These are phyloP conservation scores for Lactarius tabidus DNA, from an alignment of 768 basidiomycete species.

Conservation along the genomic window DNA sequence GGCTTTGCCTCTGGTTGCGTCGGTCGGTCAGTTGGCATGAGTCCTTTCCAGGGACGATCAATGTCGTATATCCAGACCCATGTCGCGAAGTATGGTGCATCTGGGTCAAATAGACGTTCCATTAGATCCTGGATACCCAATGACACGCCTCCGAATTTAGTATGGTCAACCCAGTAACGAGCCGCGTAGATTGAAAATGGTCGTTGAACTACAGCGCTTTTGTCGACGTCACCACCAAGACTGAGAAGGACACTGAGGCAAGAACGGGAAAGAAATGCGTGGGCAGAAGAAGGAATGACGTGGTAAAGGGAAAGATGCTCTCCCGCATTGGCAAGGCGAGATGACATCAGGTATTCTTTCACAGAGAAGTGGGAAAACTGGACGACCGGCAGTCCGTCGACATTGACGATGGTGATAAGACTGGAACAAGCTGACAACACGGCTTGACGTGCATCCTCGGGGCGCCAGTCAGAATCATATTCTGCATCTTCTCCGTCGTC, in stretches of 20 bases:
- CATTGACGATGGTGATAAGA: neutral
- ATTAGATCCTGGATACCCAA: neutral
- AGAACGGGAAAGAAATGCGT: neutral
- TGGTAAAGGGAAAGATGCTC: neutral
- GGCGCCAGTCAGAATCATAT: neutral
- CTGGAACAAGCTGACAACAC: neutral
- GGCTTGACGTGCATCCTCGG: neutral
- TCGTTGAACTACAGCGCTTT: neutral
- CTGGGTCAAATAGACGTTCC: neutral
- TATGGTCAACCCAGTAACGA: constrained; percentile 5
- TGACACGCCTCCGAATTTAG: neutral
- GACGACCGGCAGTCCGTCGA: neutral
- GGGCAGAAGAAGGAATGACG: neutral
- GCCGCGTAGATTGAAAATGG: constrained; percentile 12
- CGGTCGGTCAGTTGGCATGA: neutral
- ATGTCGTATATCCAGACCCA: constrained; percentile 4
- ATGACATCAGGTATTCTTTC: constrained; percentile 14
- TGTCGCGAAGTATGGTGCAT: neutral
- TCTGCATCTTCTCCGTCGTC: neutral
- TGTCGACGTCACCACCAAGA: neutral
- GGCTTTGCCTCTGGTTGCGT: neutral
- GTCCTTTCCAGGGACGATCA: neutral
- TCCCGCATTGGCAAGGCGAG: neutral
- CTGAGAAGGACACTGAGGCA: constrained; percentile 4
- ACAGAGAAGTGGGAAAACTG: constrained; percentile 12